Base-by-base conservation (phyloP, 768 basidiomycete genomes). In the Tylopilus plumbeoviolaceoides region DNA sequence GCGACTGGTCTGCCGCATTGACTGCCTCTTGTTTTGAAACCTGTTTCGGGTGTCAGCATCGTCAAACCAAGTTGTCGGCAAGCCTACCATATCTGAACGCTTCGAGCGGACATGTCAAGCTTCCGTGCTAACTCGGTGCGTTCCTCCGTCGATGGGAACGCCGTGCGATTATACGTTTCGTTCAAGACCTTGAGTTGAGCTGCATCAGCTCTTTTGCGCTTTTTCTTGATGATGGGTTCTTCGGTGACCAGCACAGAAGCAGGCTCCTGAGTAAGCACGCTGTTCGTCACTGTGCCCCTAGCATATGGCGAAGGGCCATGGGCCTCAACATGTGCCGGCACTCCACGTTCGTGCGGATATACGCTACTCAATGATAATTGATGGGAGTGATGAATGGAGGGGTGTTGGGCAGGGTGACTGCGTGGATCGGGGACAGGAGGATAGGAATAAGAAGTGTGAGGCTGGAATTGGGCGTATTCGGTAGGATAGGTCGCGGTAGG, bases 11-110 rank as follows among this genome's bases (percentile, higher is more conserved):
- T 89, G 87, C 48, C 87, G 77, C 84, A 86, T 87, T 8, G 87
- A 84, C 65, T 91, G 89, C 51, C 89, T 75, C 71, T 90, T 90
- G 65, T 91, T 91, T 72, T 91, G 89, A 74, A 91, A 91, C 89
- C 89, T 91, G 69, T 58, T 50, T 55, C 59, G 51, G 47, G 51
- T 50, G 60, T 61, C 61, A 65, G 61, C 44, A 14, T 48, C 25
- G 54, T 54, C 48, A 57, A 53, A 49, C 44, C 43, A 53, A 59
- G 36, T 42, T 57, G 42, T 47, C 46, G 44, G 39, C 45, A 20
- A 48, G 61, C 75, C 60, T 66, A 90, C 90, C 90, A 92, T 51
- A 92, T 91, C 67, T 92, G 90, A 53, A 92, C 90, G 58, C 87
- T 89, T 57, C 90, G 74, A 38, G 90, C 80, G 44, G 87, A 83